Conservation (phyloP, 164 flowering plant genomes). For the Dillenia turbinata region DNA sequence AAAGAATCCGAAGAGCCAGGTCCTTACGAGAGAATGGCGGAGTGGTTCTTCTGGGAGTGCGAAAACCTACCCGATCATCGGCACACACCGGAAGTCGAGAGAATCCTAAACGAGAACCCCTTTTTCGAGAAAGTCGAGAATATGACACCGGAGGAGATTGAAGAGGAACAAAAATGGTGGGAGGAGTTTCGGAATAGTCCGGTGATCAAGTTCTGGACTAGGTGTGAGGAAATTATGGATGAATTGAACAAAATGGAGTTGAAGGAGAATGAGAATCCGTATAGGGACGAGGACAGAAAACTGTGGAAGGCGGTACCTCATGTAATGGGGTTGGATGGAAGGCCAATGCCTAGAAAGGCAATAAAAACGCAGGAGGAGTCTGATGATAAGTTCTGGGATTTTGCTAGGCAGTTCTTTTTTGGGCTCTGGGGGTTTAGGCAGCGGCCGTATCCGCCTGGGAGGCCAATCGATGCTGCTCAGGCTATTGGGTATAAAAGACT, state of each 20-base stretch:
- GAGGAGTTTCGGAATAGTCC: slow-evolving; percentile 48
- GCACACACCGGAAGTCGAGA: slow-evolving; percentile 77
- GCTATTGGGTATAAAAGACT: slow-evolving; percentile 88
- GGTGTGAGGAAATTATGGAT: slow-evolving; percentile 55
- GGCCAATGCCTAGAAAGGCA: slow-evolving; percentile 94
- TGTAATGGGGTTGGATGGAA: slow-evolving; percentile 73
- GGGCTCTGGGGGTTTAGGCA: slow-evolving; percentile 93
- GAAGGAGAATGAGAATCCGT: slow-evolving; percentile 49
- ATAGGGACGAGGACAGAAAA: slow-evolving; percentile 50
- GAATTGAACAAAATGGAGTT: slow-evolving; percentile 55
- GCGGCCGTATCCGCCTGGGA: slow-evolving; percentile 79
- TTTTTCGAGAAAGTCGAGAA: slow-evolving; percentile 54
- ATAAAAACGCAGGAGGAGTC: slow-evolving; percentile 48
- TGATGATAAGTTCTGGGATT: slow-evolving; percentile 93
- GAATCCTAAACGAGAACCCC: slow-evolving; percentile 52
- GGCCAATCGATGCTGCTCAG: slow-evolving; percentile 87
- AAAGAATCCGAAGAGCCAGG: slow-evolving; percentile 29
- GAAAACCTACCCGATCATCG: slow-evolving; percentile 64
- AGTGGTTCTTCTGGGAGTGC: slow-evolving; percentile 77
- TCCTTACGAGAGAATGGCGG: slow-evolving; percentile 34
- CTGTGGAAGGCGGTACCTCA: slow-evolving; percentile 70
- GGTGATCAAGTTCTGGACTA: slow-evolving; percentile 42
- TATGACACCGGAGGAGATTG: slow-evolving; percentile 54
- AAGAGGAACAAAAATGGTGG: slow-evolving; percentile 61
- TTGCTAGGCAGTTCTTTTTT: slow-evolving; percentile 74